A percentile compares a stretch with the other conserved stretches of the same genome.
Evolutionary conservation across 2,329 filamentous ascomycete genomes (phyloP).

Genomic region (Aaosphaeria arxii): DNA sequence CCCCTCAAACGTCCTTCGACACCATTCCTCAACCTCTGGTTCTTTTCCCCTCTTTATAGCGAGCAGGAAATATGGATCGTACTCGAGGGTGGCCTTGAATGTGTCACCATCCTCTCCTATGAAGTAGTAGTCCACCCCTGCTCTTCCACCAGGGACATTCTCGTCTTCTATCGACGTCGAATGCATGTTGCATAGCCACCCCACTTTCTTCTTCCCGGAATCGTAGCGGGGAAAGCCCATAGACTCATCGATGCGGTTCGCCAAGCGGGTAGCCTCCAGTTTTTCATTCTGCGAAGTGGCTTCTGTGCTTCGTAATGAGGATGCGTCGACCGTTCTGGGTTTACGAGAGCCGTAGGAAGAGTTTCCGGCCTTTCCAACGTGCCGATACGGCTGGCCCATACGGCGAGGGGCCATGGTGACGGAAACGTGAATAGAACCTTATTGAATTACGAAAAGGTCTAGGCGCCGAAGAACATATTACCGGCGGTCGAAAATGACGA

Average conservation of each 20-base stretch:
- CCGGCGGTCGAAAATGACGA: too few relatives aligned
- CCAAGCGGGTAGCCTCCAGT: constrained; percentile 78
- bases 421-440: constrained; percentile 18
- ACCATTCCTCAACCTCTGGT: constrained; percentile 94
- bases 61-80: constrained; percentile 93
- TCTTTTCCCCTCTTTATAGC: constrained; percentile 86
- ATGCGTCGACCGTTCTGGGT: constrained; percentile 76
- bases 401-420: constrained; percentile 44
- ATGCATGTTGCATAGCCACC: constrained; percentile 96
- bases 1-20: constrained; percentile 74
- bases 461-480: too few relatives aligned
- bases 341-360: constrained; percentile 52
- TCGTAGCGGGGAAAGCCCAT: constrained; percentile 96
- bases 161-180: constrained; percentile 83
- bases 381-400: constrained; percentile 39
- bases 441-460: too few relatives aligned
- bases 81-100: constrained; percentile 95
- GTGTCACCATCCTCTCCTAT: constrained; percentile 71
- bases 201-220: constrained; percentile 76
- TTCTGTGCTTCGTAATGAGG: constrained; percentile 71
- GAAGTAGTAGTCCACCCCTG: constrained; percentile 96
- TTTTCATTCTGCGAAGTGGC: constrained; percentile 90
- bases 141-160: constrained; percentile 76
- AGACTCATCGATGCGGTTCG: constrained; percentile 85
- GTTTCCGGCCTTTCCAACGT: constrained; percentile 42